Evolutionary conservation across 164 flowering plant genomes (phyloP).

Genomic region (Litsea cubeba): DNA sequence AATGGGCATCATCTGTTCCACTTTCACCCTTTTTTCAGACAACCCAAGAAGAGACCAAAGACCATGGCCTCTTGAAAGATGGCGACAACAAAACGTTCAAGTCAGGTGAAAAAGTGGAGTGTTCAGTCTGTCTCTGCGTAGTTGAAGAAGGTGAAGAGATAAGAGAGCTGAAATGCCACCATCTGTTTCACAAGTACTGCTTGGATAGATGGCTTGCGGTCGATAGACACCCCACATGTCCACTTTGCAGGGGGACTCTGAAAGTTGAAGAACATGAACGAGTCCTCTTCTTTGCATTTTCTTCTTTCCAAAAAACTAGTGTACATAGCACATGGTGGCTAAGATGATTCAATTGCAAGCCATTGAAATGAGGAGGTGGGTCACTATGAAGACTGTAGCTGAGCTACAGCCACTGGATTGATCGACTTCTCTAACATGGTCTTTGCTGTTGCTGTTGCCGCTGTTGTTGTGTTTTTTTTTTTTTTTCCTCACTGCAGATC

Average conservation of each 20-base stretch:
- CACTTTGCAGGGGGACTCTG: constrained; percentile 1
- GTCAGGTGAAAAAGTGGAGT: background rate
- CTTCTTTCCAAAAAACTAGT: background rate
- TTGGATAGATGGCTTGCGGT: constrained; percentile 3
- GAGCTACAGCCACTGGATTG: too few species aligned
- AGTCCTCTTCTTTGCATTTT: background rate
- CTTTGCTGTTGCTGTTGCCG: too few species aligned
- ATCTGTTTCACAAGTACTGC: constrained; percentile 1
- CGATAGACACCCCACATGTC: background rate
- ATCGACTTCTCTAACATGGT: too few species aligned
- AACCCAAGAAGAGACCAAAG: too few species aligned
- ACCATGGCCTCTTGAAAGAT: background rate
- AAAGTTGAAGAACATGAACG: background rate
- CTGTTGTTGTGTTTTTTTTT: too few species aligned
- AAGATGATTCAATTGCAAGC: background rate
- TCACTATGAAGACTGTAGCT: too few species aligned
- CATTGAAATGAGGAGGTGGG: too few species aligned
- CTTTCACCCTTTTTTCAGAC: background rate
- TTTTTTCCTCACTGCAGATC: too few species aligned
- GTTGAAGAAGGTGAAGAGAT: constrained; percentile 6
- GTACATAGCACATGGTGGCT: constrained; percentile 5
- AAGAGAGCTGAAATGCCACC: constrained; percentile 1
- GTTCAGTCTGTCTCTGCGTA: constrained; percentile 1
- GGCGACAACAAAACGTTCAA: too few species aligned
- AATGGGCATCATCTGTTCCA: background rate